Base-by-base conservation (phyloP, 106 monocot species). In the Agapanthus africanus region DNA sequence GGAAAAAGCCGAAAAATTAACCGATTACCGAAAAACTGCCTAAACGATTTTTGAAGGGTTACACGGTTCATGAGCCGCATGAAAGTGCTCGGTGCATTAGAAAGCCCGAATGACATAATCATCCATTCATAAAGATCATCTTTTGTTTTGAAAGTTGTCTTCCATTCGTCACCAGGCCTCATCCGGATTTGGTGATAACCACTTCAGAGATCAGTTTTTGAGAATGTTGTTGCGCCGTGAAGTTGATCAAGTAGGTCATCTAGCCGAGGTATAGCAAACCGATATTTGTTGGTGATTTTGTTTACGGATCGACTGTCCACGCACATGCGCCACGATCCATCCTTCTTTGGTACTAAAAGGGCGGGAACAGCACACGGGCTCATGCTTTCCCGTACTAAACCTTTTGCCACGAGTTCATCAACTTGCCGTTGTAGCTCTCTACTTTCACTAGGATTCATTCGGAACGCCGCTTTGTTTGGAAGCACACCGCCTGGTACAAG, bases 181-280 rank as follows among this genome's bases (percentile, higher is more conserved):
- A 65, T 37, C 10, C 73, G 18, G 0, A 73, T 65, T 19, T 73
- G 50, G 13, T 73, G 69, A 69, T 69, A 69, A 4, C 65, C 64
- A 30, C 50, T 73, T 14, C 27, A 16, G 1, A 50, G 25, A 40
- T 71, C 40, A 26, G 59, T 57, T 26, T 71, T 59, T 2, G 59
- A 59, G 27, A 57, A 59, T 6, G 59, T 28, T 34, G 6, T 51
- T 1, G 36, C 18, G 1, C 54, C 63, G 31, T n/a, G 19, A 0
- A 72, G 2, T 13, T 22, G 27, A 13, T 65, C 32, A 31, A 73
- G 32, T 13, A 65, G 4, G 21, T 51, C 63, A 25, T 73, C 73
- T 6, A 73, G 21, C 6, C 42, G 9, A 18, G 63, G 33, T 49
- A 49, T 64, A 32, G 37, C 63, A 51, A 73, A 73, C 26, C 18